Percentiles rank a stretch among this genome's conserved stretches.
Conservation (phyloP, 2,329 filamentous ascomycete species). For the Periglandula ipomoeae region DNA sequence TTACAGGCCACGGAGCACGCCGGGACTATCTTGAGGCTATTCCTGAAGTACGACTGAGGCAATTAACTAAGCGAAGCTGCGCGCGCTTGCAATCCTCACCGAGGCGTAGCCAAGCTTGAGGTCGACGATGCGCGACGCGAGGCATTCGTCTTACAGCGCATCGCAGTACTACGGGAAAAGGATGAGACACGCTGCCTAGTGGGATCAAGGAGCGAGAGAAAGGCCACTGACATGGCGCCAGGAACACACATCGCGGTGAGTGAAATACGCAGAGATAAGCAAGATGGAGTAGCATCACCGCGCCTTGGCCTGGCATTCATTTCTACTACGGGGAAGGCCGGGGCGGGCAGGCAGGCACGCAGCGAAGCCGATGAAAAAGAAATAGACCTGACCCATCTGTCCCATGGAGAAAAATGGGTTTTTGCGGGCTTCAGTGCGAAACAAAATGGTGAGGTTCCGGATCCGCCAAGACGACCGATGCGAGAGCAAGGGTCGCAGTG, state of each 20-base stretch:
- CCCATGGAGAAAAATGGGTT: background rate
- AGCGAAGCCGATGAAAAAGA: background rate
- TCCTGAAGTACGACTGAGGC: too few relatives aligned
- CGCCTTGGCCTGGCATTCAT: too few relatives aligned
- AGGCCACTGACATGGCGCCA: background rate
- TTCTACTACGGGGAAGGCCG: background rate
- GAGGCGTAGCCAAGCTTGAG: background rate
- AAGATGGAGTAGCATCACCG: too few relatives aligned
- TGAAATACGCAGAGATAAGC: background rate
- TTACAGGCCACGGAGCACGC: too few relatives aligned
- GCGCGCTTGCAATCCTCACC: background rate
- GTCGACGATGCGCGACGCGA: background rate
- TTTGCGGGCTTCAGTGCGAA: background rate
- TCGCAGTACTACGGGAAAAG: background rate
- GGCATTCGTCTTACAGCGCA: background rate
- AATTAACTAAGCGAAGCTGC: background rate
- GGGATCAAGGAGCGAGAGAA: background rate
- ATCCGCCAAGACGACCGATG: conserved; percentile 7
- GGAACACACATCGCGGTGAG: too few relatives aligned
- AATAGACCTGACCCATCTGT: background rate
- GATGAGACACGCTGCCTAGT: background rate
- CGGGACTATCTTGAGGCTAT: too few relatives aligned
- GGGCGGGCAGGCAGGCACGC: background rate
- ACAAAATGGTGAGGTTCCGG: background rate
- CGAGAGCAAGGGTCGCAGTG: background rate